These are phyloP conservation scores for Fomitiporia mediterranea DNA, from an alignment of 1,284 basidiomycete species.

Conservation along the genomic window DNA sequence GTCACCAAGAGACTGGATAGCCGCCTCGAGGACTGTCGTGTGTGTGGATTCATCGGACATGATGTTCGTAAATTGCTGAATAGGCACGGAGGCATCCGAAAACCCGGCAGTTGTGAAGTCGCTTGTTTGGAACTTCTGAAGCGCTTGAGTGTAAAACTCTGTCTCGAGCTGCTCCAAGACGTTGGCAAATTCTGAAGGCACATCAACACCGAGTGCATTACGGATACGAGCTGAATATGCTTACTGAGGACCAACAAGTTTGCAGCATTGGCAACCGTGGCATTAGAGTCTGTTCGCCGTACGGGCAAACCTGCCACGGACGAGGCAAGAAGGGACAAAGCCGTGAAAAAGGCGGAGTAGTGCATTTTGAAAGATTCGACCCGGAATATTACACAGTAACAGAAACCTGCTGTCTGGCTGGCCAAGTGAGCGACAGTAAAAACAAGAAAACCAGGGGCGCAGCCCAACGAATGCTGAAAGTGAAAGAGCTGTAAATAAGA, in stretches of 20 bases:
- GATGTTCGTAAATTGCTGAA: slow-evolving; percentile 59
- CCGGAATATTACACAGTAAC: slow-evolving; percentile 26
- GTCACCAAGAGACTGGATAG: slow-evolving; percentile 51
- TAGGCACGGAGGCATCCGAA: slow-evolving; percentile 47
- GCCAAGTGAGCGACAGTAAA: slow-evolving; percentile 36
- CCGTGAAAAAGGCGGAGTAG: slow-evolving; percentile 39
- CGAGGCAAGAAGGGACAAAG: slow-evolving; percentile 45
- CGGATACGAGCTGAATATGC: slow-evolving; percentile 28
- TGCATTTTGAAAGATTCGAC: slow-evolving; percentile 40
- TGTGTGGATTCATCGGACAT: slow-evolving; percentile 63
- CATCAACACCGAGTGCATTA: slow-evolving; percentile 4
- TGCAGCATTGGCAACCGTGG: slow-evolving; percentile 26
- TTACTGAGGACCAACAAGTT: slow-evolving; percentile 58
- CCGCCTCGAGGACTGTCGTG: slow-evolving; percentile 44
- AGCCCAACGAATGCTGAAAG: slow-evolving; percentile 49
- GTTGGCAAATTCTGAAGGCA: slow-evolving; percentile 60
- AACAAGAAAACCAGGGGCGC: slow-evolving; percentile 55
- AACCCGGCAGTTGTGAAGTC: slow-evolving; percentile 73
- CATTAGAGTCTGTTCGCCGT: slow-evolving; percentile 32
- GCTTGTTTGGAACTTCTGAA: slow-evolving; percentile 57
- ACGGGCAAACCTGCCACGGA: slow-evolving; percentile 41
- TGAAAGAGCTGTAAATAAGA: slow-evolving; percentile 12
- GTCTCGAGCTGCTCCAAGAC: slow-evolving; percentile 72
- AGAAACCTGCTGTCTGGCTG: slow-evolving; percentile 45
- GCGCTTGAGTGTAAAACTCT: slow-evolving; percentile 63